Percentiles rank a stretch among this genome's conserved stretches.
phyloP scores from a whole-genome alignment of 805 yeast genomes.

The Metschnikowia continentalis region DNA sequence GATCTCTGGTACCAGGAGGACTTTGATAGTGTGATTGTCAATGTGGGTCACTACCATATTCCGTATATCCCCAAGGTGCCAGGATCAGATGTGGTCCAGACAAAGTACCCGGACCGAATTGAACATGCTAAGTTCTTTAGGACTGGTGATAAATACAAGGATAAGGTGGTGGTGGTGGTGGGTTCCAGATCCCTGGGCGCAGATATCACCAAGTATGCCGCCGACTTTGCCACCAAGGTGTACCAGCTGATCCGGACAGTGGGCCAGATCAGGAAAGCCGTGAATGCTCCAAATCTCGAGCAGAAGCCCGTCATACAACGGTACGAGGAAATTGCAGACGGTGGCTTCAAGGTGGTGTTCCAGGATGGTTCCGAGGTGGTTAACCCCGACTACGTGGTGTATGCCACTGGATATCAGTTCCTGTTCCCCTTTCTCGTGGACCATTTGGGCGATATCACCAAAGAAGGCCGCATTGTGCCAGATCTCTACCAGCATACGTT shows the following conservation, averaged over 20 bases:
- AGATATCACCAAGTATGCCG: conserved; percentile 27
- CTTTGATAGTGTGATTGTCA: conserved; percentile 38
- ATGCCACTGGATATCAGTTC: conserved; percentile 73
- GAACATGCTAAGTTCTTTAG: conserved; percentile 46
- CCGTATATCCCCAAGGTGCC: conserved; percentile 43
- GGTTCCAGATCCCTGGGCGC: conserved; percentile 28
- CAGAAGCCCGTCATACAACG: conserved; percentile 24
- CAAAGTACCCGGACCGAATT: conserved; percentile 25
- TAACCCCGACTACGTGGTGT: conserved; percentile 55
- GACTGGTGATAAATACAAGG: conserved; percentile 25
- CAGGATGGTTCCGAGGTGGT: conserved; percentile 44
- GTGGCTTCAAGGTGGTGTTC: conserved; percentile 37
- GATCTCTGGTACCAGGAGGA: conserved; percentile 37
- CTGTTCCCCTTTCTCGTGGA: conserved; percentile 57
- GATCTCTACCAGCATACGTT: conserved; percentile 59
- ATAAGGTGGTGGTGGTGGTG: conserved; percentile 21
- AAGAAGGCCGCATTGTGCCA: conserved; percentile 35
- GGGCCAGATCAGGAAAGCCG: conserved; percentile 4
- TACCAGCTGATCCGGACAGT: conserved; percentile 28
- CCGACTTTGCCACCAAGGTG: conserved; percentile 21
- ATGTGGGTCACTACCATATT: conserved; percentile 47
- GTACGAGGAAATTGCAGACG: conserved; percentile 22
- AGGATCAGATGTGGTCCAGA: conserved; percentile 36
- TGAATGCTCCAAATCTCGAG: conserved; percentile 16
- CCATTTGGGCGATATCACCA: conserved; percentile 36